These are phyloP conservation scores for Acacia confusa DNA, from an alignment of 306 rosid species.

Conservation along the genomic window DNA sequence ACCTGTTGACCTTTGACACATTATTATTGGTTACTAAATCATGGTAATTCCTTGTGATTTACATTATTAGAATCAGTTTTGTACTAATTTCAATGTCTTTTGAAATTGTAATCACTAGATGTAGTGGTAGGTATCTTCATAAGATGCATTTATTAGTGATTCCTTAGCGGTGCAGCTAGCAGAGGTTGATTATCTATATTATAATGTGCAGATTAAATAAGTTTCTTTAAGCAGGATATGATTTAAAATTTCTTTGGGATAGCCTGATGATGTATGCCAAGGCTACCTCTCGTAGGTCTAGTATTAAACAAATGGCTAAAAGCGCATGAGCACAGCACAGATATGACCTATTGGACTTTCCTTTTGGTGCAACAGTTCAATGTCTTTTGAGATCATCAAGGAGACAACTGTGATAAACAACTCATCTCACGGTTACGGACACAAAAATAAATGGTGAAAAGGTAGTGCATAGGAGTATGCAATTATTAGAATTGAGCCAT, in stretches of 20 bases:
- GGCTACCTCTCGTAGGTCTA: slow-evolving; percentile 46
- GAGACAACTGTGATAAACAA: slow-evolving; percentile 43
- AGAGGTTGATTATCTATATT: slow-evolving; percentile 45
- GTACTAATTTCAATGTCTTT: not conserved
- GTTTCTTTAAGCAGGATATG: slow-evolving; percentile 31
- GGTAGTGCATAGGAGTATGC: slow-evolving; percentile 15
- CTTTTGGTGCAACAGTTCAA: slow-evolving; percentile 35
- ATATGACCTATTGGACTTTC: slow-evolving; percentile 46
- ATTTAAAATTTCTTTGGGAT: slow-evolving; percentile 33
- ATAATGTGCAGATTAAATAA: slow-evolving; percentile 45
- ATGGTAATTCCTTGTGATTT: slow-evolving; percentile 10
- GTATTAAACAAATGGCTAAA: slow-evolving; percentile 46
- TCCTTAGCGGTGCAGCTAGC: slow-evolving; percentile 34
- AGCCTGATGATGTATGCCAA: slow-evolving; percentile 58
- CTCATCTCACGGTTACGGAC: slow-evolving; percentile 27
- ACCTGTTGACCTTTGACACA: slow-evolving; percentile 16
- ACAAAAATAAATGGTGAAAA: slow-evolving; percentile 14
- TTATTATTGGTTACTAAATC: slow-evolving; percentile 30
- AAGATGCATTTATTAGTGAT: slow-evolving; percentile 27
- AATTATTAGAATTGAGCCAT: slow-evolving; percentile 31
- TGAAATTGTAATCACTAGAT: slow-evolving; percentile 10
- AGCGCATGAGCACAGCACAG: slow-evolving; percentile 33
- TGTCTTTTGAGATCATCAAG: slow-evolving; percentile 58
- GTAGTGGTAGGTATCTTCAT: slow-evolving; percentile 35
- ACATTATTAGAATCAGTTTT: slow-evolving; percentile 11